Evolutionary conservation across 2,329 filamentous ascomycete genomes (phyloP).

Genomic region (Fusarium anthophilum): DNA sequence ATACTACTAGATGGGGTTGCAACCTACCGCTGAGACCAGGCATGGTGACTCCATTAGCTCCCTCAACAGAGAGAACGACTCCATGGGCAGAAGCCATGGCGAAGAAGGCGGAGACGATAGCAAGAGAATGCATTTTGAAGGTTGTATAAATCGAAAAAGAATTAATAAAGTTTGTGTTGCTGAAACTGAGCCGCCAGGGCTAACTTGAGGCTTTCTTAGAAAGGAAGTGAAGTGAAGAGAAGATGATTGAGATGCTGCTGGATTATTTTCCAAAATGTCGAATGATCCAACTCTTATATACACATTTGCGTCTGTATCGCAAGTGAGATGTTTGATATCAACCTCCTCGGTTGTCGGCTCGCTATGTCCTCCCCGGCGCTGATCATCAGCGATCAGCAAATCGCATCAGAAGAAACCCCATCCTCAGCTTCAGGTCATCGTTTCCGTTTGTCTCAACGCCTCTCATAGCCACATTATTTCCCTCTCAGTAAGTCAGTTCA

Average conservation of each 20-base stretch:
- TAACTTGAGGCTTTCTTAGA: neutral
- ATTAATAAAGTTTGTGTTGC: neutral
- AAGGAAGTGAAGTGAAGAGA: neutral
- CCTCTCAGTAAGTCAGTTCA: neutral
- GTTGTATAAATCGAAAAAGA: no score
- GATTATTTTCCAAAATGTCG: neutral
- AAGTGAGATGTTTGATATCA: neutral
- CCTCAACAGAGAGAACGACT: constrained; percentile 63
- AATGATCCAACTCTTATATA: neutral
- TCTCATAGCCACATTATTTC: neutral
- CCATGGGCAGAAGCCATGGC: constrained; percentile 66
- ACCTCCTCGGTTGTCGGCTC: neutral
- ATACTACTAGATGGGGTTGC: neutral
- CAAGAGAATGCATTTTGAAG: constrained; percentile 45
- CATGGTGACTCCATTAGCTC: constrained; percentile 71
- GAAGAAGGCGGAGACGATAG: constrained; percentile 48
- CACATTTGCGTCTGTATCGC: neutral
- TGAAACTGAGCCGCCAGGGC: constrained; percentile 8
- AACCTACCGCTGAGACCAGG: constrained; percentile 59
- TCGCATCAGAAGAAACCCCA: neutral
- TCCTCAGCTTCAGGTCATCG: constrained; percentile 8
- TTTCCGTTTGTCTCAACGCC: constrained; percentile 1
- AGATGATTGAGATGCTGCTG: neutral
- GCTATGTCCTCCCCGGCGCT: neutral
- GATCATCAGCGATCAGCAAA: neutral